phyloP scores from a whole-genome alignment of 169 alveolate genomes.

The Plasmodium gallinaceum region DNA sequence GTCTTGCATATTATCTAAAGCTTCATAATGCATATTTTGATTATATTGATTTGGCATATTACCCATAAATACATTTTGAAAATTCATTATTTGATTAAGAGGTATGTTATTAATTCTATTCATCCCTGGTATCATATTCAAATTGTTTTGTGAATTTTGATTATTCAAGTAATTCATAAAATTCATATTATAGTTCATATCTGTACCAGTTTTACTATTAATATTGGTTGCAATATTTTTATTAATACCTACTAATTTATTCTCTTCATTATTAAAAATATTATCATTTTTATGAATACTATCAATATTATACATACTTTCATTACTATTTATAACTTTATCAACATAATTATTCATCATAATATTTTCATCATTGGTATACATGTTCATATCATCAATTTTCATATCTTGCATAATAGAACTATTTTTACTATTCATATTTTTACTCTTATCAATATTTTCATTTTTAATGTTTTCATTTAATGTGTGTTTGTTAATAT shows the following conservation, averaged over 20 bases:
- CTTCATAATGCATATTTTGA: slow-evolving; percentile 28
- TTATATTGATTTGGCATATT: slow-evolving; percentile 11
- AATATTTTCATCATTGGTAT: slow-evolving; percentile 13
- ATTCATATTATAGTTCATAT: slow-evolving; percentile 15
- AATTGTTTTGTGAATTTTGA: neutral
- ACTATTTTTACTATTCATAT: neutral
- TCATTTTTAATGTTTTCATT: slow-evolving; percentile 10
- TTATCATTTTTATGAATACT: slow-evolving; percentile 10
- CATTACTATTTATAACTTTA: slow-evolving; percentile 8
- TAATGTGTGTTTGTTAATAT: neutral
- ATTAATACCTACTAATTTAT: slow-evolving; percentile 6
- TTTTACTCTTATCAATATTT: neutral
- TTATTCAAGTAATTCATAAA: slow-evolving; percentile 22
- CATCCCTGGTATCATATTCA: neutral
- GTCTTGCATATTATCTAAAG: slow-evolving; percentile 37
- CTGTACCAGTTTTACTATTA: slow-evolving; percentile 12
- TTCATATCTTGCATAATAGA: slow-evolving; percentile 28
- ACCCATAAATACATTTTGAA: slow-evolving; percentile 23
- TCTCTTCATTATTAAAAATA: slow-evolving; percentile 8
- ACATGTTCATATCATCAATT: slow-evolving; percentile 5
- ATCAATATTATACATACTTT: slow-evolving; percentile 19
- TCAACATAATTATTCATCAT: slow-evolving; percentile 16
- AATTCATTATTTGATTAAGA: slow-evolving; percentile 61
- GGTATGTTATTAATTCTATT: slow-evolving; percentile 22
- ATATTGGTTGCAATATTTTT: neutral